Evolutionary conservation across 257 asterid genomes (phyloP).

Genomic region (Primulina tabacum): DNA sequence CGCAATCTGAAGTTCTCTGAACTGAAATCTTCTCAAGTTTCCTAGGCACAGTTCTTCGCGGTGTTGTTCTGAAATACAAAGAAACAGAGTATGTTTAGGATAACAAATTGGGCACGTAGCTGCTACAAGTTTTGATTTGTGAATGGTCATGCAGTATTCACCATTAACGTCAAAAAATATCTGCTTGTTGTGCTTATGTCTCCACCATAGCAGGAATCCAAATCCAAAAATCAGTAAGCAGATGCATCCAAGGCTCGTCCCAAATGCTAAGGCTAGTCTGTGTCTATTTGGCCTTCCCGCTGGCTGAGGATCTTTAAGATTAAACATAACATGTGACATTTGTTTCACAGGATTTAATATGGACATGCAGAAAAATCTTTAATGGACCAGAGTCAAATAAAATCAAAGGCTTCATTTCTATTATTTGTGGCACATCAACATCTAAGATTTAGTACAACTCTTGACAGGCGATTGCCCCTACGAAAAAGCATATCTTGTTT

Average conservation of each 20-base stretch:
- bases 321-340: background rate
- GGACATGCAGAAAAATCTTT: background rate
- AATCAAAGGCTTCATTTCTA: background rate
- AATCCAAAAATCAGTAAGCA: constrained; percentile 70
- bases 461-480: no score
- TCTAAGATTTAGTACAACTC: no score
- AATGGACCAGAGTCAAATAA: background rate
- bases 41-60: constrained; percentile 76
- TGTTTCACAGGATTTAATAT: no score
- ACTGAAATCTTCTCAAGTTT: constrained; percentile 68
- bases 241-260: constrained; percentile 83
- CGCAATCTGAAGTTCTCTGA: constrained; percentile 76
- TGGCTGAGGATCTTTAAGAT: constrained; percentile 39
- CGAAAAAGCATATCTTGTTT: no score
- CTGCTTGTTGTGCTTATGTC: constrained; percentile 70
- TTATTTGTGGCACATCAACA: no score
- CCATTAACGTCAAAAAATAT: constrained; percentile 72
- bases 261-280: constrained; percentile 71
- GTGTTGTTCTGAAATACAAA: constrained; percentile 51
- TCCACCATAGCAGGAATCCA: constrained; percentile 80
- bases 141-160: constrained; percentile 25
- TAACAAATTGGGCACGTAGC: background rate
- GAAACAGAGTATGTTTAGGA: background rate
- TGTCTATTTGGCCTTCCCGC: constrained; percentile 40
- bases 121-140: background rate